Evolutionary conservation across 192 early-diverging fungal species (phyloP), one percentile per base, ranked within the genome.

Genomic region (Dissophora ornata): DNA sequence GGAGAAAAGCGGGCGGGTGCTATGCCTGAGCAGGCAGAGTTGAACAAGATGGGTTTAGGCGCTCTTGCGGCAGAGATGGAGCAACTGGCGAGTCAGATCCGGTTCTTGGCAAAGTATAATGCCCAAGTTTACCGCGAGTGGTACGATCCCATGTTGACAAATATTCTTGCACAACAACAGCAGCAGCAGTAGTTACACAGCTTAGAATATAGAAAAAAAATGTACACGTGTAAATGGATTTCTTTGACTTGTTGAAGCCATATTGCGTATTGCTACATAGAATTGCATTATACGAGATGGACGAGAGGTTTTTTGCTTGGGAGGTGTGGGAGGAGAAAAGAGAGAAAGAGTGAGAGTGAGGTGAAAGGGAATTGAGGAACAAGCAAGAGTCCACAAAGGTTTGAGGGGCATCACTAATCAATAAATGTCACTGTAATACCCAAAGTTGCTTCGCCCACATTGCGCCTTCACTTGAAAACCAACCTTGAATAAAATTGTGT

Each of bases 71-170:
- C 29, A 4, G 86, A 89, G 55, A 68, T 91, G 41, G 83, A 88
- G 47, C 62, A 48, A 12, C 66, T 90, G 28, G 77, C 78, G 41
- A 25, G 40, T 13, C 66, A 68, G 56, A 56, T 90, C 44, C 71
- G 73, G 29, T 63, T 69, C 44, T 57, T 90, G 65, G 79, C 71
- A 18, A 82, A 82, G 55, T 88, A 89, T 49, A 90, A 90, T 77
- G 84, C 83, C 21, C 69, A 83, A 61, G 90, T 91, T 3, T 84
- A 88, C 60, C 74, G 74, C 4, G 41, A 63, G 24, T 84, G 84
- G 70, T 91, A 91, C 59, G 87, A 91, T 60, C 80, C 62, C 4
- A 86, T 91, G 48, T 48, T 90, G 63, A 47, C 24, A 3, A 53
- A 42, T 44, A 58, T 67, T 48, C 15, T 71, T 1, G 2, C 22